A percentile compares a stretch with the other conserved stretches of the same genome.
Conservation (phyloP, 805 yeast species). For the Hanseniaspora valbyensis region DNA sequence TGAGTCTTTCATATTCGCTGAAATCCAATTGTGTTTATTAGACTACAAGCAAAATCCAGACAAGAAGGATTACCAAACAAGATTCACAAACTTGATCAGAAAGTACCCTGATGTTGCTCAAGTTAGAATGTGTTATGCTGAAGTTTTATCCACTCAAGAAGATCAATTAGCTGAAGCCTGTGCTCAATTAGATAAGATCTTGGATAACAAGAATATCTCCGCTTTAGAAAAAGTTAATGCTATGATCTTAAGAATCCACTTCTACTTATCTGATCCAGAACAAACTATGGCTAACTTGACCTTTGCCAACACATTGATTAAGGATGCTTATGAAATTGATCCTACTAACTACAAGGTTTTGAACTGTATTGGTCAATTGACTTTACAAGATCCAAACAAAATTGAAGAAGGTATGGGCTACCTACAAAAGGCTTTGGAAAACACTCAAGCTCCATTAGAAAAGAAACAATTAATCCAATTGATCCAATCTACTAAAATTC, state of each 20-base stretch:
- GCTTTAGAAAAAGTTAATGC: slow-evolving; percentile 14
- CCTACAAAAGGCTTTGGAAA: slow-evolving; percentile 70
- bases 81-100: slow-evolving; percentile 57
- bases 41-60: slow-evolving; percentile 64
- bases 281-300: slow-evolving; percentile 35
- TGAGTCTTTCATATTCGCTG: slow-evolving; percentile 67
- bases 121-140: slow-evolving; percentile 92
- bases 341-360: slow-evolving; percentile 83
- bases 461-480: slow-evolving; percentile 81
- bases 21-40: slow-evolving; percentile 87
- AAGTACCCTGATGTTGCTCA: slow-evolving; percentile 81
- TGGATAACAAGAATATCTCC: slow-evolving; percentile 9
- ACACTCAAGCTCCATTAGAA: slow-evolving; percentile 78
- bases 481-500: slow-evolving; percentile 88
- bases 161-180: slow-evolving; percentile 42
- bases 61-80: slow-evolving; percentile 46
- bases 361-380: slow-evolving; percentile 83
- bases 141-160: slow-evolving; percentile 73
- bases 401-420: slow-evolving; percentile 68
- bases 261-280: slow-evolving; percentile 37
- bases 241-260: slow-evolving; percentile 14
- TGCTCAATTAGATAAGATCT: slow-evolving; percentile 20
- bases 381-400: slow-evolving; percentile 62
- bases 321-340: slow-evolving; percentile 69
- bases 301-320: slow-evolving; percentile 54